phyloP scores from a whole-genome alignment of 345 rosid genomes.

The Euclidium syriacum region DNA sequence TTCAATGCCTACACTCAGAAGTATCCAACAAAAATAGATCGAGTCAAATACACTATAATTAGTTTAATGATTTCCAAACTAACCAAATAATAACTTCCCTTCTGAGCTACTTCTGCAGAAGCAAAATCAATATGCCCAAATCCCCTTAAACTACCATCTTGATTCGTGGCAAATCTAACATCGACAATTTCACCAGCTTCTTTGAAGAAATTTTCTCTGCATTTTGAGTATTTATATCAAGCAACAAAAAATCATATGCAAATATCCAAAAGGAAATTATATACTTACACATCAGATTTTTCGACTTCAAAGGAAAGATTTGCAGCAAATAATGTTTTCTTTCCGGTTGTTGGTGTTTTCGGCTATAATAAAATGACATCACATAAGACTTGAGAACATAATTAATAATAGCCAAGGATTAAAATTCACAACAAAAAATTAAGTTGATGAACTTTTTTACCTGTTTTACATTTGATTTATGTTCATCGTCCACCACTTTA shows the following conservation, averaged over 20 bases:
- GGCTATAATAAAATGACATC: conserved; percentile 36
- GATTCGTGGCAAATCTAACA: conserved; percentile 57
- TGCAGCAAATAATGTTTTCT: conserved; percentile 61
- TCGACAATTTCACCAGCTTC: conserved; percentile 61
- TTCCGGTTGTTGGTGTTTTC: conserved; percentile 48
- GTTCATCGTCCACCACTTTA: conserved; percentile 50
- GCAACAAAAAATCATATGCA: not conserved
- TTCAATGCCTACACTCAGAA: conserved; percentile 50
- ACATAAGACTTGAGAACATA: not conserved
- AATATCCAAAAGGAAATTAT: not conserved
- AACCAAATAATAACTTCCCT: conserved; percentile 31
- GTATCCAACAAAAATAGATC: not conserved
- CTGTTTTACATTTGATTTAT: conserved; percentile 26
- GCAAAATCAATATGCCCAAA: conserved; percentile 86
- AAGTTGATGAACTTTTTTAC: conserved; percentile 11
- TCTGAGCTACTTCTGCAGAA: conserved; percentile 58
- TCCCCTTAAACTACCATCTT: conserved; percentile 55
- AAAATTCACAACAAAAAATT: not conserved
- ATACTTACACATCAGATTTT: conserved; percentile 54
- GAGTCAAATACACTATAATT: not conserved
- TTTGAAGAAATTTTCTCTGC: conserved; percentile 69
- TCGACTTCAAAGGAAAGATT: conserved; percentile 55
- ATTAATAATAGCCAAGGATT: not conserved
- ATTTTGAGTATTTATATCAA: conserved; percentile 5
- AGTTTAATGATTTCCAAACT: not conserved